phyloP scores from a whole-genome alignment of 2,329 filamentous ascomycete species.

The Pyrenophora seminiperda region DNA sequence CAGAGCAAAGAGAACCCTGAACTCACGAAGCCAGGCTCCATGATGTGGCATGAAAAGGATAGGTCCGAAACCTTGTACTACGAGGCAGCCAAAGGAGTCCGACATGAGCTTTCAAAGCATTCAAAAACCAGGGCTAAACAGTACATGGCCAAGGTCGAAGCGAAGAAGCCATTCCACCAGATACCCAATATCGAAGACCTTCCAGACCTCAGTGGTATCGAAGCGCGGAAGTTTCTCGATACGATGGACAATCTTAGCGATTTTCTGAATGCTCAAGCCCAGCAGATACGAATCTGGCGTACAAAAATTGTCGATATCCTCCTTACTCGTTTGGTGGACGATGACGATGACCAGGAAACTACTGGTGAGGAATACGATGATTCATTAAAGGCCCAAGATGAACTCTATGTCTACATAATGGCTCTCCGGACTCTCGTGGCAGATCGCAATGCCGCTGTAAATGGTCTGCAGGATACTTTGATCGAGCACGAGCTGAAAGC shows the following conservation, averaged over 20 bases:
- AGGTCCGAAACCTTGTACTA: conserved; percentile 74
- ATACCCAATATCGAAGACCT: conserved; percentile 58
- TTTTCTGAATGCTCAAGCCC: conserved; percentile 73
- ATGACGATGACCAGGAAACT: conserved; percentile 72
- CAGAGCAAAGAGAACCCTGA: conserved; percentile 76
- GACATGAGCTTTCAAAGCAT: conserved; percentile 75
- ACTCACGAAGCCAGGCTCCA: conserved; percentile 68
- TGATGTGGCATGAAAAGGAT: conserved; percentile 69
- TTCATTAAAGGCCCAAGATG: conserved; percentile 85
- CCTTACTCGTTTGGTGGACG: conserved; percentile 77
- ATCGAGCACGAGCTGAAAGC: conserved; percentile 72
- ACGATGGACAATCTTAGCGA: conserved; percentile 68
- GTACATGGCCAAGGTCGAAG: conserved; percentile 63
- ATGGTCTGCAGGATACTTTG: conserved; percentile 76
- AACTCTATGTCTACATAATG: conserved; percentile 85
- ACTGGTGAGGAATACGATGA: conserved; percentile 90
- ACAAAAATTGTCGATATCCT: conserved; percentile 73
- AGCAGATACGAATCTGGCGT: conserved; percentile 75
- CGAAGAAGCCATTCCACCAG: conserved; percentile 27
- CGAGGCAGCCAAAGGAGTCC: conserved; percentile 75
- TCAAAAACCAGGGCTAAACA: conserved; percentile 63
- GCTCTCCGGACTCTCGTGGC: conserved; percentile 75
- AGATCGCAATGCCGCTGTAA: conserved; percentile 77
- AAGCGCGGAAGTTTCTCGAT: conserved; percentile 69
- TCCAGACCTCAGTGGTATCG: conserved; percentile 68